Evolutionary conservation across 1,284 basidiomycete species (phyloP).

Genomic region (Agroathelia rolfsii): DNA sequence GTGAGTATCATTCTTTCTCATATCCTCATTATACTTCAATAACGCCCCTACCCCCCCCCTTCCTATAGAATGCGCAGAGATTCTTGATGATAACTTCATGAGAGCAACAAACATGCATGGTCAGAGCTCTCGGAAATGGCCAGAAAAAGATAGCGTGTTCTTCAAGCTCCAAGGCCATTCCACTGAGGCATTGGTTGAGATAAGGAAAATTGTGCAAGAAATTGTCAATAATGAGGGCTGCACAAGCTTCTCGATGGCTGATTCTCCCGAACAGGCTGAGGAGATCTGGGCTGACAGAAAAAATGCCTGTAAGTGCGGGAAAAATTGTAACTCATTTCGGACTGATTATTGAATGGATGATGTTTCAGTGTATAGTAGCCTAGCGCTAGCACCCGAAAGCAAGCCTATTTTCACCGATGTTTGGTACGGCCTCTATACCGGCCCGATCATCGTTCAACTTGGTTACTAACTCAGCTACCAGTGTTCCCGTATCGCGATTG

Average conservation of each 20-base stretch:
- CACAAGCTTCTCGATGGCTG: slow-evolving; percentile 61
- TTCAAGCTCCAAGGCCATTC: slow-evolving; percentile 82
- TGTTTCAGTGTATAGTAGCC: slow-evolving; percentile 60
- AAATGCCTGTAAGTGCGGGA: too few species aligned
- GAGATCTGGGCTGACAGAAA: slow-evolving; percentile 84
- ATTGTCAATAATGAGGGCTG: slow-evolving; percentile 61
- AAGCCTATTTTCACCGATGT: slow-evolving; percentile 80
- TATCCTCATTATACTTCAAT: slow-evolving; percentile 1
- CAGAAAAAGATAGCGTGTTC: slow-evolving; percentile 69
- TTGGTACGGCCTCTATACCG: slow-evolving; percentile 45
- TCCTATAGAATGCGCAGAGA: slow-evolving; percentile 66
- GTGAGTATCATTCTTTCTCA: slow-evolving; percentile 28
- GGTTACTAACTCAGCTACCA: slow-evolving; percentile 16
- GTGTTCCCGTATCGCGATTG: slow-evolving; percentile 75
- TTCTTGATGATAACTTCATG: slow-evolving; percentile 67
- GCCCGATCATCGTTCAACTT: not conserved
- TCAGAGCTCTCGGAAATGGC: slow-evolving; percentile 47
- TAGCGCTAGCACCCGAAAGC: slow-evolving; percentile 55
- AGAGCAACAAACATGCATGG: slow-evolving; percentile 59
- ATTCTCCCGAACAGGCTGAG: slow-evolving; percentile 56
- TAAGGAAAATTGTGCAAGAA: slow-evolving; percentile 45
- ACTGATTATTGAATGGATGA: too few species aligned
- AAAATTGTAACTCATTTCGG: too few species aligned
- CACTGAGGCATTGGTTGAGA: slow-evolving; percentile 49
- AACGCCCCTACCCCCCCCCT: slow-evolving; percentile 1